Evolutionary conservation across 2,329 filamentous ascomycete genomes (phyloP), one percentile per base, ranked within the genome.

Genomic region (Colletotrichum tamarilloi): DNA sequence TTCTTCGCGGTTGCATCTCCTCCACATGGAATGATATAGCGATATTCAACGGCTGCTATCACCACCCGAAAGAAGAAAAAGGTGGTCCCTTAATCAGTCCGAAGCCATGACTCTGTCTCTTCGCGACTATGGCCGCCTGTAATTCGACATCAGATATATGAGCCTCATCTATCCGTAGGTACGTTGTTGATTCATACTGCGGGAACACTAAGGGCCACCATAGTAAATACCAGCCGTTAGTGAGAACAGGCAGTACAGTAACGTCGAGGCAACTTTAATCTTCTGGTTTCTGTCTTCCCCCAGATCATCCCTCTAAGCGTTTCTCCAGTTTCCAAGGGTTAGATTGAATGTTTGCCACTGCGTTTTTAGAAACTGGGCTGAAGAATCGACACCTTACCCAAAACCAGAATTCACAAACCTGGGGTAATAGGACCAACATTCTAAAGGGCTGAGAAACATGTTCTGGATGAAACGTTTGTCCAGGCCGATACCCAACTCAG

Each of bases 41-140:
- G 55, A 70, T 67, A 70, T 67, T 28, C 32, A 55, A 67, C 62
- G 55, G 55, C 62, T 70, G 62, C 55, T 70, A 70, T 70, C 60
- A 49, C 28, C 62, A 63, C 32, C 62, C 16, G 62, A 35, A 11
- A 32, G 42, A 22, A 22, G 6, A 24, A 24, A 63, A 26, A 19
- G 26, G 46, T 52, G 60, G n/a, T 19, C 46, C 46, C 53, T n/a
- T 30, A 65, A 57, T 52, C 28, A 52, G 24, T 46, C 49, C 57
- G 68, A 65, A 57, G 42, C 68, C 49, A 32, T 62, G 49, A 19
- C 14, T 1, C 35, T 52, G 52, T 62, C 60, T 68, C 9, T 58
- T 42, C 58, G 64, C 38, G 58, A 72, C 69, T 62, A 58, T 52
- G 38, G 30, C 26, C 28, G 22, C 57, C 38, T 46, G 14, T 35